A percentile compares a stretch with the other conserved stretches of the same genome.
These are phyloP conservation scores for Hanseniaspora lachancei DNA, from an alignment of 805 yeast species.

Conservation along the genomic window DNA sequence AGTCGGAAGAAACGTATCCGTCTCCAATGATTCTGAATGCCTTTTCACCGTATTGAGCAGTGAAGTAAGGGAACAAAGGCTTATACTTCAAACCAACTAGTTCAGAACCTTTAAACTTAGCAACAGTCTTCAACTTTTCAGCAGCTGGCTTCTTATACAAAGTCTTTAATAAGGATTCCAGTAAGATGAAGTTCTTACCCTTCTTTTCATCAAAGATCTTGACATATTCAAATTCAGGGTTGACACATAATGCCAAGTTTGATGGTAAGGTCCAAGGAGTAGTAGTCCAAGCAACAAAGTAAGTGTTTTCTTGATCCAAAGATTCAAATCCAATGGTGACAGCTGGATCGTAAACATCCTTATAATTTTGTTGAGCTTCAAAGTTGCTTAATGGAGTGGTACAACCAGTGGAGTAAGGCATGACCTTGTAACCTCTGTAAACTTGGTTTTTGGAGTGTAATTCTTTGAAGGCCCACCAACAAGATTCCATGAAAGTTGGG, in stretches of 20 bases:
- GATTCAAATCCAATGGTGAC: constrained; percentile 83
- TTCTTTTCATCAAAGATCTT: constrained; percentile 84
- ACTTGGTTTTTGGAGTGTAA: constrained; percentile 75
- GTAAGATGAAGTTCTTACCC: constrained; percentile 64
- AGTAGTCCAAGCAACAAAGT: constrained; percentile 95
- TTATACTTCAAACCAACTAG: constrained; percentile 66
- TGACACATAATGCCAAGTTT: constrained; percentile 79
- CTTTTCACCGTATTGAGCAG: constrained; percentile 55
- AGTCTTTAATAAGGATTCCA: constrained; percentile 70
- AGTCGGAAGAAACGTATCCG: constrained; percentile 76
- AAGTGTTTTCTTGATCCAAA: constrained; percentile 65
- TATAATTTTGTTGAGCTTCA: constrained; percentile 96
- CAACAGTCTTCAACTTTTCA: constrained; percentile 75
- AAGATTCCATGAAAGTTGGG: constrained; percentile 94
- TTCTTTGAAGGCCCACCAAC: constrained; percentile 97
- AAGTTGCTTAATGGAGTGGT: constrained; percentile 94
- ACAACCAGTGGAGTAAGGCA: constrained; percentile 97
- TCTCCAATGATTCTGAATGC: constrained; percentile 77
- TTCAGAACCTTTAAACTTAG: constrained; percentile 64
- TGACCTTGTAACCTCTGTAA: constrained; percentile 89
- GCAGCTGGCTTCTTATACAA: constrained; percentile 89
- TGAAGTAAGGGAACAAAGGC: constrained; percentile 75
- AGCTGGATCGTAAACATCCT: constrained; percentile 94
- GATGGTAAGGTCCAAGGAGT: constrained; percentile 99
- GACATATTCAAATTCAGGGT: constrained; percentile 81